Evolutionary conservation across 106 monocot species (phyloP), one percentile per base, ranked within the genome.

Genomic region (Dendrobium catenatum): DNA sequence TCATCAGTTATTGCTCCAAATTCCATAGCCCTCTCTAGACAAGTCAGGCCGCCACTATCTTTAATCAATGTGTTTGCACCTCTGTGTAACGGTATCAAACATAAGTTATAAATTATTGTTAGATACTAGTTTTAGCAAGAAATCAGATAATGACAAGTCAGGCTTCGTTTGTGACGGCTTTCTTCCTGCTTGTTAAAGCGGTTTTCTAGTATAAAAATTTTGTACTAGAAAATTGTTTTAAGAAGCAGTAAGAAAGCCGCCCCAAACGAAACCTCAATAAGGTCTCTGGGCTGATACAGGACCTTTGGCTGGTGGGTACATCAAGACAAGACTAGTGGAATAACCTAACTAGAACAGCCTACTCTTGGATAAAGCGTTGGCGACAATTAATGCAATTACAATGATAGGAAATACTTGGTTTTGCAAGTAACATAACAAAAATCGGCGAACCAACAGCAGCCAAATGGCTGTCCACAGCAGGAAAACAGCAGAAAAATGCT

Each of bases 1-100:
- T 83, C 83, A 79, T 83, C 79, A 37, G 79, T 79, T 56, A 83
- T 83, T 44, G 83, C 54, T 73, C 83, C 79, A 24, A 83, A 68
- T 55, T 83, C 83, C 83, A 83, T 83, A 40, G 79, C 79, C 72
- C 78, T 72, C 73, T 83, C 83, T 10, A 79, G 44, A 72, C 72
- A 78, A 73, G 83, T 79, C 54, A 79, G 72, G 29, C 83, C 83
- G 29, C 83, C 83, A 74, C 79, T 26, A 74, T 83, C 83, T 79
- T 3, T 83, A 42, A 79, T 26, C 22, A 78, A 83, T 73, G 83
- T 79, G 37, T 73, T 48, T 79, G 83, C 79, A 79, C 83, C 83
- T 79, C 83, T 83, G 79, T 9, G 43, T 26, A n/a, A 37, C 5
- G 16, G 41, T 79, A 19, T 79, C 58, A 78, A 40, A 58, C 0